Evolutionary conservation across 106 monocot genomes (phyloP).

Genomic region (Apostasia ramifera): DNA sequence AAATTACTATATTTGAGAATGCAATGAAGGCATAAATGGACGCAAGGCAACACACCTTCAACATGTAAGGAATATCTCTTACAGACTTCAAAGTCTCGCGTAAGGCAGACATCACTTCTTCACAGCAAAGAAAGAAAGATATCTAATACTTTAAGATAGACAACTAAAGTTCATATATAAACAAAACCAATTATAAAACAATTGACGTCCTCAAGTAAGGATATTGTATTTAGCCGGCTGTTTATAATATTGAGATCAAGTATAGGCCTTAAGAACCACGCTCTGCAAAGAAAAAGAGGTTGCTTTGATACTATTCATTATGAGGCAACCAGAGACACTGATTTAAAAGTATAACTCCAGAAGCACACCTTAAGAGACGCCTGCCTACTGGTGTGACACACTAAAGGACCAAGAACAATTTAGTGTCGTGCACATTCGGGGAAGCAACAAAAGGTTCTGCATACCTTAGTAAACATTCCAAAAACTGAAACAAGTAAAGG

Average conservation of each 20-base stretch:
- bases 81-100: slow-evolving; percentile 77
- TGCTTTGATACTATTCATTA: not conserved
- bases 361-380: slow-evolving; percentile 66
- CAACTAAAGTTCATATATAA: not conserved
- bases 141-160: slow-evolving; percentile 37
- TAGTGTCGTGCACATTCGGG: slow-evolving; percentile 2
- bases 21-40: not conserved
- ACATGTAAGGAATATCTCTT: slow-evolving; percentile 67
- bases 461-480: no score
- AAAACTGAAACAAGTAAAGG: slow-evolving; percentile 1
- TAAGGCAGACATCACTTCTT: slow-evolving; percentile 82
- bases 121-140: slow-evolving; percentile 87
- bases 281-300: slow-evolving; percentile 23
- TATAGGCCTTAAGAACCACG: slow-evolving; percentile 82
- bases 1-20: no score
- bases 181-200: not conserved
- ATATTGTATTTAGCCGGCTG: slow-evolving; percentile 81
- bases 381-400: slow-evolving; percentile 96
- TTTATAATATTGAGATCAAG: slow-evolving; percentile 69
- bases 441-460: not conserved
- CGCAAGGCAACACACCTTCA: slow-evolving; percentile 37
- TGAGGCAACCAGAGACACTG: not conserved
- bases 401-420: slow-evolving; percentile 31
- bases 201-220: slow-evolving; percentile 20
- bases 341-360: not conserved